Conservation (phyloP, 1,284 basidiomycete genomes). For the Polyporus tsugae region DNA sequence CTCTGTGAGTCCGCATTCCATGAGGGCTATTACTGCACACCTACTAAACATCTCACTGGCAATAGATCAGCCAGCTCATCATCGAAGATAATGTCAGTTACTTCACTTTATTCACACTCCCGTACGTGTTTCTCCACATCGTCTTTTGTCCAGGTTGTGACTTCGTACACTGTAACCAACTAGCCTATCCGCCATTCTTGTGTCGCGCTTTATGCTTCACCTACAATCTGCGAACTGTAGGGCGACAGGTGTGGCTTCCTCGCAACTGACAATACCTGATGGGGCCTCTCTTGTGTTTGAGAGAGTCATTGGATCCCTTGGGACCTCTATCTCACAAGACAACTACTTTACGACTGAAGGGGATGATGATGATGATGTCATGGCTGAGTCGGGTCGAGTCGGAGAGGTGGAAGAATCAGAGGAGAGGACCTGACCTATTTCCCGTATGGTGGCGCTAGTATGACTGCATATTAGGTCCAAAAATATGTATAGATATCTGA, state of each 20-base stretch:
- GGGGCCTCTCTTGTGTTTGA: background rate
- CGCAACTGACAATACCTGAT: background rate
- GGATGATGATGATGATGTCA: too few species aligned
- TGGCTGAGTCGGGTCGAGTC: too few species aligned
- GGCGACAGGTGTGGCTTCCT: background rate
- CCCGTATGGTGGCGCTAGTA: too few species aligned
- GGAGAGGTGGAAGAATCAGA: too few species aligned
- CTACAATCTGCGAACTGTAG: background rate
- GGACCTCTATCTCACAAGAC: background rate
- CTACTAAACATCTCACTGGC: background rate
- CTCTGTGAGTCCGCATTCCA: background rate
- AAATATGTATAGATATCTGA: too few species aligned
- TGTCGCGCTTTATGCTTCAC: conserved; percentile 8
- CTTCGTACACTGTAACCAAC: background rate
- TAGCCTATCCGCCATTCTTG: background rate
- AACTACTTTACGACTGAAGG: too few species aligned
- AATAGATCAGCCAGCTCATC: background rate
- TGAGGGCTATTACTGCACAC: background rate
- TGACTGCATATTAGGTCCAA: too few species aligned
- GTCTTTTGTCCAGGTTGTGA: background rate
- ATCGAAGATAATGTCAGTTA: background rate
- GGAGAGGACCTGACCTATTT: too few species aligned
- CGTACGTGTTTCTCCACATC: background rate
- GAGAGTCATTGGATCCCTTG: background rate
- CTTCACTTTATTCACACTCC: background rate